Conservation (phyloP, 768 basidiomycete genomes). For the Chlorophyllum brunneum region DNA sequence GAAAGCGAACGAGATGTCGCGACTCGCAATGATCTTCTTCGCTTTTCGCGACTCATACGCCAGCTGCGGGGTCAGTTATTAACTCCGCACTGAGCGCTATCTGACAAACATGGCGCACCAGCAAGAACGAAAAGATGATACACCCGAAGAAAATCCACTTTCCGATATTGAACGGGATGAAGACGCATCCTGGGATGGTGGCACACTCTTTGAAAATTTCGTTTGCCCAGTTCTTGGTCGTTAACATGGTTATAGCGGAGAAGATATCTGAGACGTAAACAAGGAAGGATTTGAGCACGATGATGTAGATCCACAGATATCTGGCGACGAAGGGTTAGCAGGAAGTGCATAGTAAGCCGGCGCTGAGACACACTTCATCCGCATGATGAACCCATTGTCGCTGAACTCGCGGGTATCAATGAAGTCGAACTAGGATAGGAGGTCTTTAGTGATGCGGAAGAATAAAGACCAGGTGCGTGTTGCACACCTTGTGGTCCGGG, state of each 20-base stretch:
- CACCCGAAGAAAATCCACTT: conserved; percentile 98
- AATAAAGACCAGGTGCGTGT: not conserved
- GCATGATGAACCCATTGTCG: conserved; percentile 82
- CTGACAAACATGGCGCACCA: conserved; percentile 48
- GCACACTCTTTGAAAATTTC: conserved; percentile 81
- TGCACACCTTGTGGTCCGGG: conserved; percentile 90
- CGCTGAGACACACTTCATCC: conserved; percentile 62
- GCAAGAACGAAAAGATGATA: conserved; percentile 96
- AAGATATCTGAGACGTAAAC: conserved; percentile 98
- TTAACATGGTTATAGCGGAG: conserved; percentile 94
- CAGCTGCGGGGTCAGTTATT: conserved; percentile 36
- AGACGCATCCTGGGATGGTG: conserved; percentile 63
- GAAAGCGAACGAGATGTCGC: conserved; percentile 97
- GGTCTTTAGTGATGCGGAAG: not conserved
- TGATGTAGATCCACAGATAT: conserved; percentile 90
- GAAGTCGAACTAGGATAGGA: conserved; percentile 80
- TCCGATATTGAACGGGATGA: conserved; percentile 83
- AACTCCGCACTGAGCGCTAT: not conserved
- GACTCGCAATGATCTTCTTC: conserved; percentile 89
- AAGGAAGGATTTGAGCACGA: conserved; percentile 92
- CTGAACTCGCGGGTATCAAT: conserved; percentile 91
- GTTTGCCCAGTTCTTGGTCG: conserved; percentile 86
- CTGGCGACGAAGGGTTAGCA: conserved; percentile 33
- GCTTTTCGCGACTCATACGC: conserved; percentile 91
- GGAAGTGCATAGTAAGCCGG: not conserved